These are phyloP conservation scores for Solanum corneliomulleri DNA, from an alignment of 257 asterid genomes.

Conservation along the genomic window DNA sequence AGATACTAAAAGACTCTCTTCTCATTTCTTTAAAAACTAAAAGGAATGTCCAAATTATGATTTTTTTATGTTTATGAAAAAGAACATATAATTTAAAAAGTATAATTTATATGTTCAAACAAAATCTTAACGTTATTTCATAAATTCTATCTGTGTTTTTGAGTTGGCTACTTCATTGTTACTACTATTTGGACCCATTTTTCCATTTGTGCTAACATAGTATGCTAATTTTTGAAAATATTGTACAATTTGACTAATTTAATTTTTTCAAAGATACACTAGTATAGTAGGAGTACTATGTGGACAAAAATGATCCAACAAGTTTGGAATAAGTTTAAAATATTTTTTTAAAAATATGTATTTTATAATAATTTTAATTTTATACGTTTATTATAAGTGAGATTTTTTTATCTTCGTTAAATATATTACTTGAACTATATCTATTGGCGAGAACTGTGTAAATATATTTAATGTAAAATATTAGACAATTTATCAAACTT, in stretches of 20 bases:
- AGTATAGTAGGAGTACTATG: not conserved
- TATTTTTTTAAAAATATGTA: not conserved
- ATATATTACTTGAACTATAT: too few species aligned
- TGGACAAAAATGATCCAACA: not conserved
- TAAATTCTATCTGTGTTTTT: not conserved
- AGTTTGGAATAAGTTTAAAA: not conserved
- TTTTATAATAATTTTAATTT: too few species aligned
- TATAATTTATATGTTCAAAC: not conserved
- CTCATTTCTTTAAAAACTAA: not conserved
- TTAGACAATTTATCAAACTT: too few species aligned
- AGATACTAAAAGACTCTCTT: not conserved
- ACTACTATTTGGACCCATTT: not conserved
- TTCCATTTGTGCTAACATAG: not conserved
- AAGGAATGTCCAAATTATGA: not conserved
- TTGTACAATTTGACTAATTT: not conserved
- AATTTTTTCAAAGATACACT: not conserved
- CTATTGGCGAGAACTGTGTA: too few species aligned
- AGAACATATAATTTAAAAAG: too few species aligned
- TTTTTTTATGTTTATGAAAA: too few species aligned
- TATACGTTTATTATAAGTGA: too few species aligned
- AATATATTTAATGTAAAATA: too few species aligned
- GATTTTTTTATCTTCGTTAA: too few species aligned
- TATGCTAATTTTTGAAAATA: not conserved
- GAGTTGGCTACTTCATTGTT: not conserved
- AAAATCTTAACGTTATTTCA: too few species aligned